phyloP scores from a whole-genome alignment of 768 basidiomycete species.

The Hericium alpestre region DNA sequence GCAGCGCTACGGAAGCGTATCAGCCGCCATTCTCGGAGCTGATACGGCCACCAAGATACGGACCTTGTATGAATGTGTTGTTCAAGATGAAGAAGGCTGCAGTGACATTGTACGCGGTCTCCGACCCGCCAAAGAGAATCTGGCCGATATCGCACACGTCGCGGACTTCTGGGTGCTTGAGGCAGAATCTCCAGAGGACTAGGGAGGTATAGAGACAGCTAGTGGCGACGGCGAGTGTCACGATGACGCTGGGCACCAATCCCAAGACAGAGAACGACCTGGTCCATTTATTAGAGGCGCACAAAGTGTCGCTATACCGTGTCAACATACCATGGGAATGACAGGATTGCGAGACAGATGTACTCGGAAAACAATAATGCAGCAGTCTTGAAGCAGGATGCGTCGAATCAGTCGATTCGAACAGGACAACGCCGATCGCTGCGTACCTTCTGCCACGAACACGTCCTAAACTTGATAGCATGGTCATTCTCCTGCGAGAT shows the following conservation, averaged over 20 bases:
- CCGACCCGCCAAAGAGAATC: conserved; percentile 35
- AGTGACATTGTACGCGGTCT: conserved; percentile 38
- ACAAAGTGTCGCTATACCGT: too few species aligned
- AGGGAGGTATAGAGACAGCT: conserved; percentile 36
- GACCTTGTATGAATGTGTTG: conserved; percentile 45
- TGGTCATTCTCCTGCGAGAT: conserved; percentile 18
- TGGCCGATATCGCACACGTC: conserved; percentile 44
- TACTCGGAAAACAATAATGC: conserved; percentile 36
- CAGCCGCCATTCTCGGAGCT: not conserved
- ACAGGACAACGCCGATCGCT: not conserved
- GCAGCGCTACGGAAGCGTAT: conserved; percentile 21
- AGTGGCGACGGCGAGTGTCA: conserved; percentile 29
- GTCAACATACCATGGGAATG: conserved; percentile 14
- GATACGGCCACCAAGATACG: not conserved
- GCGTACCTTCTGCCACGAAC: conserved; percentile 39
- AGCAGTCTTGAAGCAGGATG: conserved; percentile 37
- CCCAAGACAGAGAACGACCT: conserved; percentile 37
- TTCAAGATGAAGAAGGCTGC: conserved; percentile 44
- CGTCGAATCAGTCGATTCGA: not conserved
- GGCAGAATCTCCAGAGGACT: conserved; percentile 36
- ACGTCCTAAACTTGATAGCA: conserved; percentile 29
- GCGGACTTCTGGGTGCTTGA: conserved; percentile 37
- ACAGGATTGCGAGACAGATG: conserved; percentile 31
- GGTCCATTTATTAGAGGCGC: not conserved
- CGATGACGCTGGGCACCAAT: conserved; percentile 31